phyloP scores from a whole-genome alignment of 139 green algal species.

The Tetradesmus lagerheimii region DNA sequence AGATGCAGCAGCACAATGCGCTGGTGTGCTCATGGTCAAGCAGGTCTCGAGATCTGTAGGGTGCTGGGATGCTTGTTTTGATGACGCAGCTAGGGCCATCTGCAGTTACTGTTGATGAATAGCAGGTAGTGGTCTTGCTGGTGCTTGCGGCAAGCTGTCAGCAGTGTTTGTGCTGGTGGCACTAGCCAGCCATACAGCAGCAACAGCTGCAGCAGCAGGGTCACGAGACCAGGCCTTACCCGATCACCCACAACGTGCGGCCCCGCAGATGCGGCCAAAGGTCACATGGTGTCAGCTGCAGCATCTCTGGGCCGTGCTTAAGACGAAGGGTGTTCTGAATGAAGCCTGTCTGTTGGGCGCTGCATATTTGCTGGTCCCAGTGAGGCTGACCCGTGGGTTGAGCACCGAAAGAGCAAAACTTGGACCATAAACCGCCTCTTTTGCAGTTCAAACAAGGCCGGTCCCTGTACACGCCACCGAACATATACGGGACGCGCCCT shows the following conservation, averaged over 20 bases:
- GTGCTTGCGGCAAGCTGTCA: background rate
- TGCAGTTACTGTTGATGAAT: no score
- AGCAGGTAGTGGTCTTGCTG: no score
- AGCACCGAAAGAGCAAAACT: constrained; percentile 20
- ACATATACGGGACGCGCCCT: constrained; percentile 29
- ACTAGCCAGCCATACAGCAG: background rate
- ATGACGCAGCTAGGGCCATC: no score
- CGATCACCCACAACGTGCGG: constrained; percentile 41
- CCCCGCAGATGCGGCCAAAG: constrained; percentile 35
- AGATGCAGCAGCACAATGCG: no score
- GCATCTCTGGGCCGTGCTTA: background rate
- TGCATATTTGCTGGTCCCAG: constrained; percentile 39
- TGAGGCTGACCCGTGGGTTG: constrained; percentile 2
- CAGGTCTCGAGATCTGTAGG: no score
- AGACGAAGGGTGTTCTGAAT: background rate
- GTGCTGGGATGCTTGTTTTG: no score
- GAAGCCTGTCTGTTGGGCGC: background rate
- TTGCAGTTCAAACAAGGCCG: constrained; percentile 39
- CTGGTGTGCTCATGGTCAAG: no score
- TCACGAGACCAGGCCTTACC: background rate
- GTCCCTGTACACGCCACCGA: constrained; percentile 31
- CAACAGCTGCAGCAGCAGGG: background rate
- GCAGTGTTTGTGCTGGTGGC: background rate
- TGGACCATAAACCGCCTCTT: constrained; percentile 27
- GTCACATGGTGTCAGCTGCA: constrained; percentile 42